Evolutionary conservation across 805 yeast species (phyloP).

Genomic region (Barnettozyma botsteinii): DNA sequence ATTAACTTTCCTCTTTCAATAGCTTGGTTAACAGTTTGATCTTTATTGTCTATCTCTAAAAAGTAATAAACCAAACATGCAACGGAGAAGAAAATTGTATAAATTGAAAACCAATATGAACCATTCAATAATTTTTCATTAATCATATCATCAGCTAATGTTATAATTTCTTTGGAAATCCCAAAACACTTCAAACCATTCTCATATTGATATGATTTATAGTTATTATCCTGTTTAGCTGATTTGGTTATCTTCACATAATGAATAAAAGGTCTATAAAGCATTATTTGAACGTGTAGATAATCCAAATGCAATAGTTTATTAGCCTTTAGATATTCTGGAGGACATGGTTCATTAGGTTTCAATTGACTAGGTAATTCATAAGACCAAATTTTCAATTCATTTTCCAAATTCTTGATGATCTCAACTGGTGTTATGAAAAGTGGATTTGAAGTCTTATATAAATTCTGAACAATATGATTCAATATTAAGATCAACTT

Average conservation of each 20-base stretch:
- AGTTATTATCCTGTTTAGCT: slow-evolving; percentile 39
- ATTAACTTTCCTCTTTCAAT: slow-evolving; percentile 78
- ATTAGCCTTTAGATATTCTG: slow-evolving; percentile 63
- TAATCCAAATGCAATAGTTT: slow-evolving; percentile 67
- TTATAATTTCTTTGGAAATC: slow-evolving; percentile 75
- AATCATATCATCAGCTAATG: slow-evolving; percentile 75
- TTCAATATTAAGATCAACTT: slow-evolving; percentile 63
- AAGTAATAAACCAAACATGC: slow-evolving; percentile 78
- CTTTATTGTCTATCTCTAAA: slow-evolving; percentile 40
- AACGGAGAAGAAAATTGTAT: slow-evolving; percentile 87
- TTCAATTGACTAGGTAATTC: slow-evolving; percentile 66
- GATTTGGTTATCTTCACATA: slow-evolving; percentile 32
- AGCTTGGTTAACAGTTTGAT: slow-evolving; percentile 51
- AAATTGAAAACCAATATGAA: slow-evolving; percentile 91
- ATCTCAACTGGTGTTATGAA: slow-evolving; percentile 30
- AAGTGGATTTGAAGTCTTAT: slow-evolving; percentile 44
- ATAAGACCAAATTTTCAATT: slow-evolving; percentile 68
- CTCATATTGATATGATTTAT: slow-evolving; percentile 43
- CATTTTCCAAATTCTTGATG: slow-evolving; percentile 67
- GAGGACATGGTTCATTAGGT: slow-evolving; percentile 40
- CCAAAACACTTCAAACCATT: slow-evolving; percentile 82
- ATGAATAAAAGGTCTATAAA: slow-evolving; percentile 89
- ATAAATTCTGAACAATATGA: slow-evolving; percentile 64
- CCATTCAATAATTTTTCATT: slow-evolving; percentile 69
- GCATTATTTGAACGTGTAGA: slow-evolving; percentile 74